A percentile compares a stretch with the other conserved stretches of the same genome.
Conservation (phyloP, 2,329 filamentous ascomycete genomes). For the Cryoendolithus antarcticus region DNA sequence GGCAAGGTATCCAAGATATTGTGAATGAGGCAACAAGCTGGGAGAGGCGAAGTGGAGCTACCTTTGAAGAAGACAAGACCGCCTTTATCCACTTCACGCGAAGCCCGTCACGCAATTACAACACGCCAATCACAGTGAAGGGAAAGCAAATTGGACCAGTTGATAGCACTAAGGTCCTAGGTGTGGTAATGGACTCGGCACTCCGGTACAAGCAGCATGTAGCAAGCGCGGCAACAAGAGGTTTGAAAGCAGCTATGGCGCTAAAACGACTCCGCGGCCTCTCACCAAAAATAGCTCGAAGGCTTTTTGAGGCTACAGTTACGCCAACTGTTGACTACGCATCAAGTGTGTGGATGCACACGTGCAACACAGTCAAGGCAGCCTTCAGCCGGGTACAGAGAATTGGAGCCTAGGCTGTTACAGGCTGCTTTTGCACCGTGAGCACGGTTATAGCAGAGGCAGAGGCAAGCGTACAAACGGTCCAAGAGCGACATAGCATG, state of each 20-base stretch:
- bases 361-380: neutral
- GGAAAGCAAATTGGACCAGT: neutral
- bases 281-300: slow-evolving; percentile 1
- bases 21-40: neutral
- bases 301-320: slow-evolving; percentile 1
- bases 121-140: neutral
- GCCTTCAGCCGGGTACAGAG: neutral
- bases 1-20: neutral
- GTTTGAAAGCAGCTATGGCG: slow-evolving; percentile 1
- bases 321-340: slow-evolving; percentile 1
- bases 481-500: neutral
- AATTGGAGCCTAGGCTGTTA: neutral
- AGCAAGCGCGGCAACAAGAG: neutral
- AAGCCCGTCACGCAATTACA: neutral
- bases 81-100: neutral
- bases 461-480: neutral
- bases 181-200: neutral
- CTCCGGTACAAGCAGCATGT: neutral
- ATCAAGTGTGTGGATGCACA: slow-evolving; percentile 1
- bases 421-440: neutral
- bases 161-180: neutral
- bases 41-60: neutral
- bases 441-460: neutral
- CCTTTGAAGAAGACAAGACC: slow-evolving; percentile 1
- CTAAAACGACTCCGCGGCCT: slow-evolving; percentile 1